These are phyloP conservation scores for Talaromyces borbonicus DNA, from an alignment of 495 filamentous ascomycete species.

Conservation along the genomic window DNA sequence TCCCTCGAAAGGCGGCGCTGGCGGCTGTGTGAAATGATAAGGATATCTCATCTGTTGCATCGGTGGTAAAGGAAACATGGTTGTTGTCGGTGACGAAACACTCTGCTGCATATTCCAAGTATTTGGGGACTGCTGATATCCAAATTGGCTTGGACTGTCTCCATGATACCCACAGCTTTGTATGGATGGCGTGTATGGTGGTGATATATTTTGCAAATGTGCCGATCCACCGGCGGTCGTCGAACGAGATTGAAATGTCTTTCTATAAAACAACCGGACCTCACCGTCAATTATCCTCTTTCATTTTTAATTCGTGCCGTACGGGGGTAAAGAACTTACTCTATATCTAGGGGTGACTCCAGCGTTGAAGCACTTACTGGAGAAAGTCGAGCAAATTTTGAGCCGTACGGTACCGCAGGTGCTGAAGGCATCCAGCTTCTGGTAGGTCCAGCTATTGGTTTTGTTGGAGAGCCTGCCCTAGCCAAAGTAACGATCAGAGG, in stretches of 20 bases:
- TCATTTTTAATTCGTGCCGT: background rate
- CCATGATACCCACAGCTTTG: background rate
- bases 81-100: background rate
- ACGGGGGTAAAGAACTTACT: background rate
- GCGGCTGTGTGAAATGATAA: background rate
- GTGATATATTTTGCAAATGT: background rate
- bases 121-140: background rate
- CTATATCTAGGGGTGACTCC: background rate
- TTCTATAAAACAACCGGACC: no score
- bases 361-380: background rate
- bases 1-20: no score
- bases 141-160: background rate
- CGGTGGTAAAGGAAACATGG: background rate
- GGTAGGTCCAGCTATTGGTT: conserved; percentile 35
- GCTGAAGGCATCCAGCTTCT: conserved; percentile 28
- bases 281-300: no score
- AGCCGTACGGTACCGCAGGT: background rate
- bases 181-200: background rate
- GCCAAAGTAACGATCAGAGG: conserved; percentile 36
- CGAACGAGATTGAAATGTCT: no score
- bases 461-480: conserved; percentile 32
- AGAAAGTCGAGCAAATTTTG: background rate
- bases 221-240: no score
- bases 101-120: background rate
- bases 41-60: background rate